Evolutionary conservation across 176 grass and related monocot species (phyloP), one percentile per base, ranked within the genome.

Genomic region (Avena eriantha): DNA sequence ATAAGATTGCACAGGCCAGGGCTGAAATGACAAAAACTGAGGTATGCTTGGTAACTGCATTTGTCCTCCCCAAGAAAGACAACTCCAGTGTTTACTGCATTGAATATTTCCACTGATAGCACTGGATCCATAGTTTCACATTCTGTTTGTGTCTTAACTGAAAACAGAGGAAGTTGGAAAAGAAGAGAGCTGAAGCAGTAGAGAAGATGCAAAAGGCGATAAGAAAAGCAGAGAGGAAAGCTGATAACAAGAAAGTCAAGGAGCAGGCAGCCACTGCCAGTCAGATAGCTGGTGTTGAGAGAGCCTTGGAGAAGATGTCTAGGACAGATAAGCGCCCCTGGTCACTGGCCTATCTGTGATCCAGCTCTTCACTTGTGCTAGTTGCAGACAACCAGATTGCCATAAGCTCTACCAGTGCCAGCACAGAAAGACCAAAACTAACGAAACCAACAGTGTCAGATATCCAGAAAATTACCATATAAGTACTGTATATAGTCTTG

Each of bases 271-370:
- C 82, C 34, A 91, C 71, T 33, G 76, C 69, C 35, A 86, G 84
- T 68, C 81, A 91, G 84, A 89, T 94, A 54, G 54, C 56, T 78
- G 17, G 76, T 60, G 87, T 90, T 83, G 73, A 87, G 56, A 92
- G 69, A 78, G 82, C 92, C 77, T 55, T 97, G 77, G 69, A 26
- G 82, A 91, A 94, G 45, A 94, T 97, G 79, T 94, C 87, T 69
- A 92, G 63, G 14, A 94, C 80, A 59, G 92, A 85, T 81, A 97
- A 86, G 43, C 83, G 92, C 59, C 90, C 93, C 46, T 97, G 95
- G 95, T 87, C 81, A 55, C 76, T 94, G 51, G 88, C 86, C 84
- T 97, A 84, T 84, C 77, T 94, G 80, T 94, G 90, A 91, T 75
- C 71, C 24, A 58, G 19, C 14, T 88, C 69, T 84, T 85, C 69